Base-by-base conservation (phyloP, 2,329 filamentous ascomycete genomes). In the Xylariaceae sp. region DNA sequence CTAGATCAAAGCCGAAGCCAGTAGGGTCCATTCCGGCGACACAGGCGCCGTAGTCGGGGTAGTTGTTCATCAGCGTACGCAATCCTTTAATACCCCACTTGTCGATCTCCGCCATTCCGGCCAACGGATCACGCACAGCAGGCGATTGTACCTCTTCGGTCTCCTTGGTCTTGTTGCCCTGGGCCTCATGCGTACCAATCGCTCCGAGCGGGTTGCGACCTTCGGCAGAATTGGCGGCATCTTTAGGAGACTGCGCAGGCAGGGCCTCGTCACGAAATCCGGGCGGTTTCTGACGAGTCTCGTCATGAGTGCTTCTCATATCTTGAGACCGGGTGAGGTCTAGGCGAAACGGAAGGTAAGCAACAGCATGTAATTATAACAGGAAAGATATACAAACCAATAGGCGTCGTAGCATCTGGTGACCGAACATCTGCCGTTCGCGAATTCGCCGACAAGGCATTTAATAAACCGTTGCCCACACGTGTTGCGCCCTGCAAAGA, bases 1-100 rank as follows among this genome's bases (percentile, higher is more conserved):
- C 76, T 60, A 87, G 73, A 63, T 88, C 84, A 44, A 88, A 73
- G 9, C 83, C 83, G 44, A 88, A 74, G 8, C 77, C 74, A 50
- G 72, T 76, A 9, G 85, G 80, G 63, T 88, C 84, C 65, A 86
- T 78, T 2, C 85, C 85, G 50, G 79, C 78, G 9, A 86, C 77
- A 67, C 86, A 78, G 3, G 82, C 81, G 55, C 82, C 83, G 70
- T 86, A 87, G 64, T 86, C 83, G 11, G 82, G 81, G 63, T 81
- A 85, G 68, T 82, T 85, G 72, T 82, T 84, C 78, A 87, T 86
- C 71, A 88, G 73, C 37, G 82, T 82, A 58, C 80, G 78, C 60
- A 87, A 75, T 8, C 85, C 85, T 69, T 87, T 87, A 52, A 88
- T 76, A 3, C 85, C 85, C 78, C 80, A 88, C 68, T 82, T 86